These are phyloP conservation scores for Pharnaceum exiguum DNA, from an alignment of 148 eudicot genomes.

Conservation along the genomic window DNA sequence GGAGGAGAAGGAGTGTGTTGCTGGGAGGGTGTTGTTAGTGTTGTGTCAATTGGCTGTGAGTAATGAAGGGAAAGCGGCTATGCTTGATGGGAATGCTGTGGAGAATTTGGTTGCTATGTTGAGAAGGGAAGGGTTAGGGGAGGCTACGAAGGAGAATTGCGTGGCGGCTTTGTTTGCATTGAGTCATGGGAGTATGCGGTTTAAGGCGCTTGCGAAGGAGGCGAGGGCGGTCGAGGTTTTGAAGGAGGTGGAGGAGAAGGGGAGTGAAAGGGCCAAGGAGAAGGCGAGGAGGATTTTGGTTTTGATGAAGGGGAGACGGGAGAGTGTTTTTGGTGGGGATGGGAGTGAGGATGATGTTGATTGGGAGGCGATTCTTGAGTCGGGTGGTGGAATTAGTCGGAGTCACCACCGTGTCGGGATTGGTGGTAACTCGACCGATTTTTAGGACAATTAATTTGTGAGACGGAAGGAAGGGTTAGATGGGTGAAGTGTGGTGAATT, in stretches of 20 bases:
- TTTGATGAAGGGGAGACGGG: constrained; percentile 44
- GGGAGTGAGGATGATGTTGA: constrained; percentile 33
- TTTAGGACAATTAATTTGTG: too few relatives aligned
- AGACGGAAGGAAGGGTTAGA: too few relatives aligned
- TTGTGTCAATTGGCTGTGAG: constrained; percentile 68
- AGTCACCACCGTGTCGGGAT: constrained; percentile 33
- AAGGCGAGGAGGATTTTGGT: constrained; percentile 58
- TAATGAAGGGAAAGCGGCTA: constrained; percentile 60
- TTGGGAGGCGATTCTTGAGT: constrained; percentile 68
- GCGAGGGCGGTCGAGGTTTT: constrained; percentile 70
- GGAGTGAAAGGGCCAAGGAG: constrained; percentile 75
- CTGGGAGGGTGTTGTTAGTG: constrained; percentile 54
- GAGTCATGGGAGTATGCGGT: constrained; percentile 76
- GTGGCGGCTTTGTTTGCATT: constrained; percentile 63
- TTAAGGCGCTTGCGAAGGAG: constrained; percentile 68
- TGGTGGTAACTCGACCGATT: constrained; percentile 47
- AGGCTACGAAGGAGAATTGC: constrained; percentile 73
- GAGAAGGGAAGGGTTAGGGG: constrained; percentile 34
- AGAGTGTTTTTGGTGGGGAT: constrained; percentile 21
- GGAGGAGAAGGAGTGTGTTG: constrained; percentile 23
- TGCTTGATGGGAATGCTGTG: constrained; percentile 78
- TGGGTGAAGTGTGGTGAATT: too few relatives aligned
- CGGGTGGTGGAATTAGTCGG: constrained; percentile 36
- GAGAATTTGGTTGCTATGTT: constrained; percentile 53
- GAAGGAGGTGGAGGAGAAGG: constrained; percentile 56